Evolutionary conservation across 2,329 filamentous ascomycete genomes (phyloP).

Genomic region (Alternaria sp.): DNA sequence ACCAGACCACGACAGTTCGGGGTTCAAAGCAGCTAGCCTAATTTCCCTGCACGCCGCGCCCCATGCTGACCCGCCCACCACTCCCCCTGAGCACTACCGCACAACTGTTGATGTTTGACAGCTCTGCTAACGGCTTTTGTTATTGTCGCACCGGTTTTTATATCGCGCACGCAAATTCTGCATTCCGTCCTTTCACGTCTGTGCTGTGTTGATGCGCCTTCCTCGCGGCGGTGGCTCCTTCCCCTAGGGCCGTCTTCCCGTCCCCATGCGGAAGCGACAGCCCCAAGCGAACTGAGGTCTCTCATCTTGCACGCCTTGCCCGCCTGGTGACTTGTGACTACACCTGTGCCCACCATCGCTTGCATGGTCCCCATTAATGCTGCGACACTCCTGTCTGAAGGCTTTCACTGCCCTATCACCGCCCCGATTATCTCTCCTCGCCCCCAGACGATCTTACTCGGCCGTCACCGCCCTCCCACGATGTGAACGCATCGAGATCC

Average conservation of each 20-base stretch:
- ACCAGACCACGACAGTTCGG: constrained; percentile 5
- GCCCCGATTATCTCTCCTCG: neutral
- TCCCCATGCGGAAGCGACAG: neutral
- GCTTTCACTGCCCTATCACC: constrained; percentile 14
- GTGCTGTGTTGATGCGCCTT: neutral
- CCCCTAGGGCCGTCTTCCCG: neutral
- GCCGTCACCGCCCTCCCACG: constrained; percentile 26
- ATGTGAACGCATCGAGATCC: constrained; percentile 42
- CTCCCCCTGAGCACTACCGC: constrained; percentile 14
- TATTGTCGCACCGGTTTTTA: neutral
- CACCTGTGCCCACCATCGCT: constrained; percentile 5
- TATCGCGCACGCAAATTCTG: neutral
- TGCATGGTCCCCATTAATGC: constrained; percentile 22
- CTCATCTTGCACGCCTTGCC: neutral
- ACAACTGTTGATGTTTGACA: neutral
- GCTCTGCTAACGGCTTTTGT: constrained; percentile 2
- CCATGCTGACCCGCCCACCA: constrained; percentile 12
- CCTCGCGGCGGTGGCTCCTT: neutral
- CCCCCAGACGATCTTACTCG: constrained; percentile 24
- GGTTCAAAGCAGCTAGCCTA: constrained; percentile 5
- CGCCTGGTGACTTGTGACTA: neutral
- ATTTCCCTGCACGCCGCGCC: constrained; percentile 13
- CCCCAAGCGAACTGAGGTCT: constrained; percentile 1
- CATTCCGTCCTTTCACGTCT: neutral
- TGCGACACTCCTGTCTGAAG: constrained; percentile 12